Percentiles rank a stretch among this genome's conserved stretches.
phyloP scores from a whole-genome alignment of 495 filamentous ascomycete species.

The Niebla homalea region DNA sequence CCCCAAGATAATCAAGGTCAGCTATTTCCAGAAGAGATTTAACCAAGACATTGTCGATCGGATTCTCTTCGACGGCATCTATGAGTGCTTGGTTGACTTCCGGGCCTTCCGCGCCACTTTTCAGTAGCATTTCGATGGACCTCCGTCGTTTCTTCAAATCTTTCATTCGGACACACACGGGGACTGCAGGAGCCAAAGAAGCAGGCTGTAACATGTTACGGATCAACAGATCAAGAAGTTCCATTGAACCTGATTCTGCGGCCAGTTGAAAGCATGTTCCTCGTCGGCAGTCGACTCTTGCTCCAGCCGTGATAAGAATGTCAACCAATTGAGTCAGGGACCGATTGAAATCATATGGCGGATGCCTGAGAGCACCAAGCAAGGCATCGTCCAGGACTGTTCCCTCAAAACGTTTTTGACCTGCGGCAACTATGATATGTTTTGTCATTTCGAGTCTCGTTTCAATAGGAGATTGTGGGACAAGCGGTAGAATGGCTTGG shows the following conservation, averaged over 20 bases:
- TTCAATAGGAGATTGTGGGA: constrained; percentile 1
- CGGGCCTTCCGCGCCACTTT: constrained; percentile 5
- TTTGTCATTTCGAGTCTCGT: constrained; percentile 8
- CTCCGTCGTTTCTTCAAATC: neutral
- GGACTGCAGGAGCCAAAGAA: constrained; percentile 7
- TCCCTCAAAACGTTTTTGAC: neutral
- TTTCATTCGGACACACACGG: neutral
- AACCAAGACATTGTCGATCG: constrained; percentile 4
- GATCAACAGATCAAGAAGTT: constrained; percentile 8
- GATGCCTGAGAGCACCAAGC: neutral
- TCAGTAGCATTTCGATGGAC: constrained; percentile 2
- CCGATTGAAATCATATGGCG: neutral
- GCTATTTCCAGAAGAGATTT: neutral
- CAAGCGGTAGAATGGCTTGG: constrained; percentile 4
- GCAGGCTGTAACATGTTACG: neutral
- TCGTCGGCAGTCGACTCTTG: constrained; percentile 5
- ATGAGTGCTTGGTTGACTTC: constrained; percentile 8
- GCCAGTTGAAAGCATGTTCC: constrained; percentile 6
- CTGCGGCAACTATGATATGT: constrained; percentile 6
- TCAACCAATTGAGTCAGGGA: neutral
- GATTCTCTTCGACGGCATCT: constrained; percentile 1
- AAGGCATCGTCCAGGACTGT: constrained; percentile 6
- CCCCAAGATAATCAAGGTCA: constrained; percentile 4
- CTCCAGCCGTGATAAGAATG: constrained; percentile 6
- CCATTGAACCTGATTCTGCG: neutral